Percentiles rank a stretch among this genome's conserved stretches.
These are phyloP conservation scores for Trichosporon sp. DNA, from an alignment of 1,284 basidiomycete genomes.

Conservation along the genomic window DNA sequence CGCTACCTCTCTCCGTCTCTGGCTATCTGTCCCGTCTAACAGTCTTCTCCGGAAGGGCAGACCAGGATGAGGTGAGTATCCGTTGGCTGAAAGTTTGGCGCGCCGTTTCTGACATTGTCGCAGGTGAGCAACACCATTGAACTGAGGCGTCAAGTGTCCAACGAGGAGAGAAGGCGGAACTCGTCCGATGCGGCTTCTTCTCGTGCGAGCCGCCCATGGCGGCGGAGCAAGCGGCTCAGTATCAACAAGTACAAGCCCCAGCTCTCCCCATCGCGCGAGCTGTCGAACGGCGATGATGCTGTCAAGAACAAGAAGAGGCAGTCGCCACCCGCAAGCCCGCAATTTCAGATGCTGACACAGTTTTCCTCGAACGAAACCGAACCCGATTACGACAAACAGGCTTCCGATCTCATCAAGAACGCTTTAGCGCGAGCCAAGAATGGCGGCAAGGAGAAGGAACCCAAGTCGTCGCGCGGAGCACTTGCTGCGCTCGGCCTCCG, in stretches of 20 bases:
- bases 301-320: neutral
- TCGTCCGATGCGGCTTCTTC: neutral
- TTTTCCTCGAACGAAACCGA: conserved; percentile 10
- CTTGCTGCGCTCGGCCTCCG: conserved; percentile 48
- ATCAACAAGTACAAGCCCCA: neutral
- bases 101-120: neutral
- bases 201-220: neutral
- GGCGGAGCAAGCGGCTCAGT: neutral
- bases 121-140: conserved; percentile 32
- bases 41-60: conserved; percentile 54
- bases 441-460: conserved; percentile 7
- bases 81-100: neutral
- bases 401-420: conserved; percentile 29
- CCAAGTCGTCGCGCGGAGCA: conserved; percentile 39
- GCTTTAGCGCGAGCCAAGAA: conserved; percentile 23
- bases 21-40: conserved; percentile 52
- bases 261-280: neutral
- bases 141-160: neutral
- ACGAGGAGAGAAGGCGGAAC: neutral
- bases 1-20: conserved; percentile 47
- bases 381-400: conserved; percentile 24
- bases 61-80: conserved; percentile 54
- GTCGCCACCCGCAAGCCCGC: neutral
- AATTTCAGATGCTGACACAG: conserved; percentile 30
- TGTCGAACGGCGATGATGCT: neutral